A percentile compares a stretch with the other conserved stretches of the same genome.
Conservation (phyloP, 352 stramenopile species). For the Plasmopara viticola region DNA sequence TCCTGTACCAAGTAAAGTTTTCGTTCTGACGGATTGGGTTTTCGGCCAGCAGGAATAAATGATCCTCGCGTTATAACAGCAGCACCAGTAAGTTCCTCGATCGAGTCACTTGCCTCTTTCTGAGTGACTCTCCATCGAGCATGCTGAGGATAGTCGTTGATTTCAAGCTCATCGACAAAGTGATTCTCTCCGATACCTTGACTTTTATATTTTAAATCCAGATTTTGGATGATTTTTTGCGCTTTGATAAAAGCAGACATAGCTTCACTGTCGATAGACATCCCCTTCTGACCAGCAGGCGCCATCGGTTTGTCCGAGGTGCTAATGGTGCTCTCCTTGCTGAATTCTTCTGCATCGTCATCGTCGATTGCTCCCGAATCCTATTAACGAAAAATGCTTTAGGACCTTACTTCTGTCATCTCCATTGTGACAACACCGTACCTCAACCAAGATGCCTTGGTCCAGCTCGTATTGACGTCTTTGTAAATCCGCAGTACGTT, state of each 20-base stretch:
- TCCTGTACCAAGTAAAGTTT: slow-evolving; percentile 84
- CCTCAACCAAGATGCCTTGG: slow-evolving; percentile 74
- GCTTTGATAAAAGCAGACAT: slow-evolving; percentile 75
- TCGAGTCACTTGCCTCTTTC: slow-evolving; percentile 79
- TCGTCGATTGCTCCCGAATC: slow-evolving; percentile 52
- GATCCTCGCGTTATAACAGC: slow-evolving; percentile 87
- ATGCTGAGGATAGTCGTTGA: slow-evolving; percentile 93
- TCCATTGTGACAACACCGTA: slow-evolving; percentile 12
- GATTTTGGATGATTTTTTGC: slow-evolving; percentile 79
- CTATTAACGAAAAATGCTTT: slow-evolving; percentile 11
- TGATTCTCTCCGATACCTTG: slow-evolving; percentile 53
- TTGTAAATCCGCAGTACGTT: slow-evolving; percentile 90
- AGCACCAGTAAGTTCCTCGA: slow-evolving; percentile 84
- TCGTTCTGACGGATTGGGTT: slow-evolving; percentile 75
- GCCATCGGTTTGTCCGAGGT: slow-evolving; percentile 15
- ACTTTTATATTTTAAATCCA: slow-evolving; percentile 74
- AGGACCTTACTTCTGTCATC: background rate
- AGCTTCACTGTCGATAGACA: slow-evolving; percentile 43
- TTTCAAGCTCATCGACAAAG: slow-evolving; percentile 88
- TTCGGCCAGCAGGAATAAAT: slow-evolving; percentile 80
- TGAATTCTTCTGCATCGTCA: slow-evolving; percentile 41
- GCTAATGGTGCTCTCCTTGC: slow-evolving; percentile 16
- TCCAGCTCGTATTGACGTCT: slow-evolving; percentile 86
- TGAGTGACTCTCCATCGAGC: slow-evolving; percentile 85
- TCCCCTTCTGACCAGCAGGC: slow-evolving; percentile 13